Percentiles rank a stretch among this genome's conserved stretches.
Evolutionary conservation across 129 eudicot genomes (phyloP).

Genomic region (Sambucus nigra): DNA sequence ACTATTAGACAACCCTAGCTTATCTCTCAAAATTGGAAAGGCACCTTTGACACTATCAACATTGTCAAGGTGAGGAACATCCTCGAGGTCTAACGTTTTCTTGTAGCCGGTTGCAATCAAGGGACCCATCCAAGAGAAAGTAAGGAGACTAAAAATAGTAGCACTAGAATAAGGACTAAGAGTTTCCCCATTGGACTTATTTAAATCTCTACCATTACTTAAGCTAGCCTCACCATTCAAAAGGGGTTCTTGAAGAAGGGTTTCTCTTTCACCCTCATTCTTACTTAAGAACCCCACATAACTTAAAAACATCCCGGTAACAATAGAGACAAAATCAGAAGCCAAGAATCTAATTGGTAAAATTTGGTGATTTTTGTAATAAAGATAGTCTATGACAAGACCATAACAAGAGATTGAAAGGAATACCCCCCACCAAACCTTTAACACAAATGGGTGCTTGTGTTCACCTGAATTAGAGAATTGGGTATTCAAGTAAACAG

Average conservation of each 20-base stretch:
- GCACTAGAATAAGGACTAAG: slow-evolving; percentile 39
- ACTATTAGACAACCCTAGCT: slow-evolving; percentile 15
- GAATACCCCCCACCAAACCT: too few species aligned
- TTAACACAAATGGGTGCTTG: slow-evolving; percentile 34
- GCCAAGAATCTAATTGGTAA: slow-evolving; percentile 29
- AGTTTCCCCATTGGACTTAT: slow-evolving; percentile 26
- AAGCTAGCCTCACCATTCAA: too few species aligned
- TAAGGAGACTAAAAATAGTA: slow-evolving; percentile 33
- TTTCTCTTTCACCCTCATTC: slow-evolving; percentile 18
- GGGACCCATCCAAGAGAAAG: slow-evolving; percentile 73
- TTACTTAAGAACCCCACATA: slow-evolving; percentile 35
- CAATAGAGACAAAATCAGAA: slow-evolving; percentile 38
- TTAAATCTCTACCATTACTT: slow-evolving; percentile 26
- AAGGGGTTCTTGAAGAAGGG: too few species aligned
- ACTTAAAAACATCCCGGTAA: slow-evolving; percentile 32
- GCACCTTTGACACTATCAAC: slow-evolving; percentile 46
- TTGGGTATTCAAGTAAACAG: slow-evolving; percentile 32
- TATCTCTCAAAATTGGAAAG: slow-evolving; percentile 30
- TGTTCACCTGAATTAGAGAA: slow-evolving; percentile 15
- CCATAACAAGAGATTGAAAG: slow-evolving; percentile 31
- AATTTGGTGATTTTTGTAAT: slow-evolving; percentile 14
- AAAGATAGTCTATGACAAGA: slow-evolving; percentile 30
- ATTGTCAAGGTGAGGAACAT: slow-evolving; percentile 50
- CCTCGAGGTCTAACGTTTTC: slow-evolving; percentile 58
- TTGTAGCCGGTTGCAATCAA: slow-evolving; percentile 47